phyloP scores from a whole-genome alignment of 1,139 yeast species.

The Suhomyces yuchorum region DNA sequence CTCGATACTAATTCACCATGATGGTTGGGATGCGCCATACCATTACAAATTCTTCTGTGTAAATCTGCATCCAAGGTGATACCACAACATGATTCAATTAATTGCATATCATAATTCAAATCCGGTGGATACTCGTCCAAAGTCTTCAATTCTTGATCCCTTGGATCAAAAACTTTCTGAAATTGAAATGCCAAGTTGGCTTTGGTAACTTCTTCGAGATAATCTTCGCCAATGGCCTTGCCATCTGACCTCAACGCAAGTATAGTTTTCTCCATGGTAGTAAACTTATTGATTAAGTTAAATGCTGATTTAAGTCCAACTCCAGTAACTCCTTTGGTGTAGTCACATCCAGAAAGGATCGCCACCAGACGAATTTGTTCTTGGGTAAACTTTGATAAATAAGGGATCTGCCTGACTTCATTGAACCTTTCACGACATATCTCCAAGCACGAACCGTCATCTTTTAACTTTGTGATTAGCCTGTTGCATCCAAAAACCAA shows the following conservation, averaged over 20 bases:
- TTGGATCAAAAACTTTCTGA: conserved; percentile 85
- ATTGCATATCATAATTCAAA: conserved; percentile 32
- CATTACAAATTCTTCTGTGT: conserved; percentile 62
- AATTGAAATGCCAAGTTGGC: conserved; percentile 83
- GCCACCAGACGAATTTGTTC: conserved; percentile 77
- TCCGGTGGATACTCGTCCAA: conserved; percentile 58
- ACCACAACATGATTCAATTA: conserved; percentile 67
- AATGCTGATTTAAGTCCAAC: conserved; percentile 83
- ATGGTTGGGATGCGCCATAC: conserved; percentile 66
- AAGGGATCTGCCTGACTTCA: conserved; percentile 48
- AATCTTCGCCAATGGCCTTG: conserved; percentile 58
- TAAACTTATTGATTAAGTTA: conserved; percentile 53
- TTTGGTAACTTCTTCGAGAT: conserved; percentile 57
- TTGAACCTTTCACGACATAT: conserved; percentile 57
- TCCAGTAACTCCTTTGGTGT: conserved; percentile 81
- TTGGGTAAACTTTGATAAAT: conserved; percentile 46
- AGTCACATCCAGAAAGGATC: conserved; percentile 92
- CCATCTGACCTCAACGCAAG: conserved; percentile 65
- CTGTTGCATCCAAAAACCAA: conserved; percentile 81
- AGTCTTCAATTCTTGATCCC: conserved; percentile 47
- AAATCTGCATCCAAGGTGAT: conserved; percentile 44
- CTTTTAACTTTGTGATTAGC: conserved; percentile 79
- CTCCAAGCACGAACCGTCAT: conserved; percentile 73
- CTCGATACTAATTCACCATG: conserved; percentile 50
- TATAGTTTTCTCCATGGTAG: conserved; percentile 56